Evolutionary conservation across 208 protist species (phyloP), one percentile per base, ranked within the genome.

Genomic region (Acanthamoeba lenticulata): DNA sequence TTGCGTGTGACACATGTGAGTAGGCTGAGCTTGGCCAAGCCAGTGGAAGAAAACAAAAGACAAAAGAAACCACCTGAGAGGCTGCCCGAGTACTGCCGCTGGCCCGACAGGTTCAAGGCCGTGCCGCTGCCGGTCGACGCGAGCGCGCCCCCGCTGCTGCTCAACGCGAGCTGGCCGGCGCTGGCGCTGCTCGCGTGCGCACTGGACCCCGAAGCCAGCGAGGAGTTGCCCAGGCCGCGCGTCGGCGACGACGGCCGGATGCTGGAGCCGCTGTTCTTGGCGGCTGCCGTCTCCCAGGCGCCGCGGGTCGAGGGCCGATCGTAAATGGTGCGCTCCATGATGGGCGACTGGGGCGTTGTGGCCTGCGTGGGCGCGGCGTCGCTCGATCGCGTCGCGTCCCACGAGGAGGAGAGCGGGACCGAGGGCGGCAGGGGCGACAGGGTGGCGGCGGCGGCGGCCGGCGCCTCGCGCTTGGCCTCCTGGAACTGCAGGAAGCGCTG

Each of bases 401-500:
- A 88, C 79, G 79, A 88, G 19, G 79, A 60, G n/a, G 79, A 77
- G 67, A 77, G 67, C 36, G 29, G n/a, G 67, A 77, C 24, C 11
- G 27, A 19, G 77, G 57, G 0, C 57, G 57, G 57, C 57, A 67
- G 29, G 2, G 57, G 0, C 1, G 57, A 67, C n/a, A n/a, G n/a
- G n/a, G n/a, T n/a, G 79, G 27, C 34, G 44, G 24, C 79, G 29
- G 36, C 34, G 29, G 44, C 2, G 5, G 4, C 1, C 42, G 4
- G 57, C 2, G 85, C 34, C 17, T 90, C 34, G 32, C 44, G 17
- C 85, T 90, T 62, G 29, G 47, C 55, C 38, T 69, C 85, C 34
- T 90, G 85, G 40, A 90, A 72, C 55, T 90, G 85, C 36, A 72
- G 34, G 34, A 90, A 69, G 27, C 85, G 85, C 19, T 90, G 85